Base-by-base conservation (phyloP, 208 protist genomes). In the Borovskyia barvae region DNA sequence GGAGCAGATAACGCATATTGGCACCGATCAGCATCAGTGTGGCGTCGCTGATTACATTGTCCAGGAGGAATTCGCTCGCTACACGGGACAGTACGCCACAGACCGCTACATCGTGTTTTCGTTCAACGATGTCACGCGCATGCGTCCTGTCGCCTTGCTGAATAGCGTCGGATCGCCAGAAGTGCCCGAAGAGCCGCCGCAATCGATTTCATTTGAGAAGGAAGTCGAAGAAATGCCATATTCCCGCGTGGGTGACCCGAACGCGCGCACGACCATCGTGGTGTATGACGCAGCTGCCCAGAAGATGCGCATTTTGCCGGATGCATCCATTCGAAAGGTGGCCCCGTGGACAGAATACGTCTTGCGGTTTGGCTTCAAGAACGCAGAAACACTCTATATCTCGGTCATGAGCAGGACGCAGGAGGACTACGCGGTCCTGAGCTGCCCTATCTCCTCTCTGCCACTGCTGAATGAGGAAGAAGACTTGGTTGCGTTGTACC, bases 51-150 rank as follows among this genome's bases (percentile, higher is more conserved):
- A 95, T 62, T 97, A 93, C 69, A 92, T 95, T 20, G 87, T 95
- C 30, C 93, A 97, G 47, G 93, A 97, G 53, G 93, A 97, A 57
- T 97, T 97, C 52, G 59, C 54, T 43, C 80, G 91, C 24, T 92
- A 83, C 66, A 95, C 87, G 12, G 90, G 87, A 9, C 89, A 94
- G 61, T 93, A 82, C 39, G 74, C 89, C 9, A 86, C 77, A n/a
- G 68, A 74, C n/a, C 58, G 71, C 19, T 81, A 83, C 58, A 49
- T 92, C 15, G 11, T 93, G 11, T 90, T 83, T 66, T 82, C 68
- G 48, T 90, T 88, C 75, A 95, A 70, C 6, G 89, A 95, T 66
- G 75, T 63, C 5, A 71, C 82, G 15, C 79, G 66, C 67, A 81
- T 91, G 66, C 72, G 82, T 8, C 66, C 72, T 7, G 77, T 92